These are phyloP conservation scores for Vitis amurensis DNA, from an alignment of 164 flowering plant genomes.

Conservation along the genomic window DNA sequence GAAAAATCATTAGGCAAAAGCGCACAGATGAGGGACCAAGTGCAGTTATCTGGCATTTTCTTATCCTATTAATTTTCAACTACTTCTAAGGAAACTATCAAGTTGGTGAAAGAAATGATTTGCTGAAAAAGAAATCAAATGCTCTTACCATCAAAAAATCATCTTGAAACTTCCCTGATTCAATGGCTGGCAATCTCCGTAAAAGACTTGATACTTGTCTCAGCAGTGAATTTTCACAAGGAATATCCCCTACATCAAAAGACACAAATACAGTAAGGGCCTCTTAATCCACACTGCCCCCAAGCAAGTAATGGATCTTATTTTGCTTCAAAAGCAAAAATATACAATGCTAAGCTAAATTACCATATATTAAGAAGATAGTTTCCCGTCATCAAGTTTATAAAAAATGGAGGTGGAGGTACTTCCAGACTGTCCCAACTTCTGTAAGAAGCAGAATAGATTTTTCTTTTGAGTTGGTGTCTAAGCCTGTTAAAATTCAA, in stretches of 20 bases:
- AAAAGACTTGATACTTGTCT: constrained; percentile 93
- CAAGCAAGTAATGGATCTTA: too few relatives aligned
- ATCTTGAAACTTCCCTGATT: constrained; percentile 90
- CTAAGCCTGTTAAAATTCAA: too few relatives aligned
- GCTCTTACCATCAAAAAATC: constrained; percentile 89
- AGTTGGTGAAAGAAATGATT: not conserved
- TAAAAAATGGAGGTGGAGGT: too few relatives aligned
- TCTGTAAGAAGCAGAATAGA: too few relatives aligned
- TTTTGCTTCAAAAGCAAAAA: too few relatives aligned
- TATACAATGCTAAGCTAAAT: too few relatives aligned
- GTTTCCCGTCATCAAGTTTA: too few relatives aligned
- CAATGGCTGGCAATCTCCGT: constrained; percentile 87
- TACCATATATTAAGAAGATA: too few relatives aligned
- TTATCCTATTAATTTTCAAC: not conserved
- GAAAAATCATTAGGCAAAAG: not conserved
- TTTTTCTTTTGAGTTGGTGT: too few relatives aligned
- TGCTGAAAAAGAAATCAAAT: not conserved
- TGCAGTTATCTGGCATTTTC: not conserved
- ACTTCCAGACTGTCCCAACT: too few relatives aligned
- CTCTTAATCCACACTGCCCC: not conserved
- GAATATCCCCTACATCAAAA: constrained; percentile 69
- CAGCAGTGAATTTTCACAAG: constrained; percentile 75
- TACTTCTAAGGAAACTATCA: not conserved
- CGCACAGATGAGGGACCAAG: not conserved
- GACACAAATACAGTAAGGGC: not conserved